Evolutionary conservation across 192 early-diverging fungal species (phyloP).

Genomic region (Coemansia sp.): DNA sequence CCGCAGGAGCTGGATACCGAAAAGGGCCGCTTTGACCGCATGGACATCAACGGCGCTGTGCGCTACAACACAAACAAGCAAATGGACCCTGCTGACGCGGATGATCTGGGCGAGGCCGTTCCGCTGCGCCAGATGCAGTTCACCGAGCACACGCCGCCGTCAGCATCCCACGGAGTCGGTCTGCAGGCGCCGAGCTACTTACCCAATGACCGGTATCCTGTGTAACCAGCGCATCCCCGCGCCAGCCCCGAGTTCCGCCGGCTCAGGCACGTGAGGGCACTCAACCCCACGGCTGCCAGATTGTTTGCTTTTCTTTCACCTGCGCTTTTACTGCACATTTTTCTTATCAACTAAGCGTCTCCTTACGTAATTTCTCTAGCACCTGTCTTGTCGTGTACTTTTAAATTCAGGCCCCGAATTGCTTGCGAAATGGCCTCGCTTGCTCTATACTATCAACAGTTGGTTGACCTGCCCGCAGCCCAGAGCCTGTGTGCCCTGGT

Average conservation of each 20-base stretch:
- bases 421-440: constrained; percentile 30
- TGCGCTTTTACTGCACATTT: too few species aligned
- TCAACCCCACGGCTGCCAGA: background rate
- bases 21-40: constrained; percentile 50
- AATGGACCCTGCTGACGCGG: constrained; percentile 12
- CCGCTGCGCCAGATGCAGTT: constrained; percentile 32
- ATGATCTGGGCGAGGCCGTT: constrained; percentile 33
- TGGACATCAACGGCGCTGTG: constrained; percentile 53
- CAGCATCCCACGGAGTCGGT: background rate
- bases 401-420: constrained; percentile 3
- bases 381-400: constrained; percentile 5
- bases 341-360: too few species aligned
- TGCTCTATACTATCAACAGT: constrained; percentile 32
- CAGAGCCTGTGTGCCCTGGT: constrained; percentile 54
- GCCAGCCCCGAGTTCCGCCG: background rate
- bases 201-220: background rate
- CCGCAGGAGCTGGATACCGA: constrained; percentile 43
- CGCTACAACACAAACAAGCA: constrained; percentile 41
- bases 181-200: constrained; percentile 8
- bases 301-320: background rate
- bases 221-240: background rate
- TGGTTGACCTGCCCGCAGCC: constrained; percentile 42
- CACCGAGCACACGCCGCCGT: constrained; percentile 9
- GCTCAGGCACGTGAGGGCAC: background rate
- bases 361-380: background rate